Evolutionary conservation across 176 grass and related monocot species (phyloP).

Genomic region (Ensete glaucum): DNA sequence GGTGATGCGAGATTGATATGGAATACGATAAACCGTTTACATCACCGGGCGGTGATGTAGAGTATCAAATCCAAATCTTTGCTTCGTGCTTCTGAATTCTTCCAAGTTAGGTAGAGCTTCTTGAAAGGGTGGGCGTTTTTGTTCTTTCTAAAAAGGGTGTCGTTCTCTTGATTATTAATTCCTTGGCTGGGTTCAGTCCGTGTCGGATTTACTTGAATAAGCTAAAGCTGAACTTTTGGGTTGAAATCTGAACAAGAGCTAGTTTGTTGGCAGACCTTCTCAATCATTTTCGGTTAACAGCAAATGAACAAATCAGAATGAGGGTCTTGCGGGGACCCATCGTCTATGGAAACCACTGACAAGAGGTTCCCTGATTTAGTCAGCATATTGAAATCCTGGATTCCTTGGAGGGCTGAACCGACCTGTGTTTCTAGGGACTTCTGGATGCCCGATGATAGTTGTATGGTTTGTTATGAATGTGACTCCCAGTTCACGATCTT

Average conservation of each 20-base stretch:
- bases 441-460: constrained; percentile 99
- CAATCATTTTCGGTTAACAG: neutral
- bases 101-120: neutral
- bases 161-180: neutral
- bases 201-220: neutral
- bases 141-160: no score
- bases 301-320: constrained; percentile 30
- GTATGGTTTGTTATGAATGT: constrained; percentile 92
- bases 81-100: neutral
- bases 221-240: neutral
- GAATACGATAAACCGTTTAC: constrained; percentile 14
- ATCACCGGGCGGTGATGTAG: constrained; percentile 26
- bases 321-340: constrained; percentile 10
- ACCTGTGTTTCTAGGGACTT: constrained; percentile 60
- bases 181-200: neutral
- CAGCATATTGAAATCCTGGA: constrained; percentile 65
- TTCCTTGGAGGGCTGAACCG: constrained; percentile 53
- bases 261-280: neutral
- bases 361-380: constrained; percentile 59
- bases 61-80: neutral
- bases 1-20: constrained; percentile 21
- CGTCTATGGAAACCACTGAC: constrained; percentile 57
- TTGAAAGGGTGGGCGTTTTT: neutral
- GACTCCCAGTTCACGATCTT: constrained; percentile 85
- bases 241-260: neutral